Conservation (phyloP, 1,284 basidiomycete species). For the Boletus calvinii region DNA sequence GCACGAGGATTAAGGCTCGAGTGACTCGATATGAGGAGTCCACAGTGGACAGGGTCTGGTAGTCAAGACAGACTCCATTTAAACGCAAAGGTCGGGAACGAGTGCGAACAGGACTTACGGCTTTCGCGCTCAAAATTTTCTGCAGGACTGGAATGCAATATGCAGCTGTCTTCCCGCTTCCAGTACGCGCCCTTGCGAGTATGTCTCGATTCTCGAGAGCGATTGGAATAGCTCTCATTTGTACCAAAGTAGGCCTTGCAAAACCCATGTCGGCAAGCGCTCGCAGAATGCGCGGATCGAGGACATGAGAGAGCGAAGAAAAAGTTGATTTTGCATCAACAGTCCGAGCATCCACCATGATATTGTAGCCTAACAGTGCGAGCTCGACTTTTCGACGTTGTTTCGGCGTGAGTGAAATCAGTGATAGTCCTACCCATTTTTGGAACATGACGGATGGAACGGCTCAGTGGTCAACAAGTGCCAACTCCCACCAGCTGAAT, state of each 20-base stretch:
- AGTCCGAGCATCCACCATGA: constrained; percentile 18
- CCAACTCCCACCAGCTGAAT: neutral
- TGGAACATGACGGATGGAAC: neutral
- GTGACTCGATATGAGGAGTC: constrained; percentile 58
- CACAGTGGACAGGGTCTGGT: constrained; percentile 37
- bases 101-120: constrained; percentile 51
- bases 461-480: neutral
- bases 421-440: constrained; percentile 1
- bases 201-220: constrained; percentile 92
- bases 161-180: constrained; percentile 96
- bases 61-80: neutral
- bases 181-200: constrained; percentile 90
- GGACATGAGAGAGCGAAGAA: constrained; percentile 65
- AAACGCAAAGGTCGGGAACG: neutral
- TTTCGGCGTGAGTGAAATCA: no score
- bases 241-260: constrained; percentile 79
- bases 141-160: constrained; percentile 92
- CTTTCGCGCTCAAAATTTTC: constrained; percentile 82
- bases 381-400: neutral
- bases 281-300: constrained; percentile 75
- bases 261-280: constrained; percentile 82
- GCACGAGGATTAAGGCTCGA: constrained; percentile 86
- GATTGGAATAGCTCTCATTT: constrained; percentile 80
- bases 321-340: constrained; percentile 58
- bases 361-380: constrained; percentile 8